Percentiles rank a stretch among this genome's conserved stretches.
Conservation (phyloP, 768 basidiomycete species). For the Podaxis carcinomalis region DNA sequence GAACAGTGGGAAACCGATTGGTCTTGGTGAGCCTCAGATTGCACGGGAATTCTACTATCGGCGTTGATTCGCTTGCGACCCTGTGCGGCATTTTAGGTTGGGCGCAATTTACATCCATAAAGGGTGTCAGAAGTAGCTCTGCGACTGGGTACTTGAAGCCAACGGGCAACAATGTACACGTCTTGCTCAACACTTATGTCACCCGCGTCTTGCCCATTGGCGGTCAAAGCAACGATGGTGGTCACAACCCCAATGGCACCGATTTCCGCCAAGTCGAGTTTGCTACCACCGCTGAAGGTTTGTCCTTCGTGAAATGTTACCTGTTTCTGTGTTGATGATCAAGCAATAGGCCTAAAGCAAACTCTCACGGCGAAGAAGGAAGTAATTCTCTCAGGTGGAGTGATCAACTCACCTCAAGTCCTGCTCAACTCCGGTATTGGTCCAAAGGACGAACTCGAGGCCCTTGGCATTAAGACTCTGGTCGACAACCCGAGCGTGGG, state of each 20-base stretch:
- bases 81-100: not conserved
- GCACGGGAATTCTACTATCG: not conserved
- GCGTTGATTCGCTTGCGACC: not conserved
- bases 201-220: not conserved
- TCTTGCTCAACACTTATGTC: not conserved
- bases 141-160: not conserved
- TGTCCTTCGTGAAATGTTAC: not conserved
- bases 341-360: not conserved
- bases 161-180: not conserved
- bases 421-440: slow-evolving; percentile 22
- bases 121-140: not conserved
- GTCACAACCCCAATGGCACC: not conserved
- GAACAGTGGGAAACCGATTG: slow-evolving; percentile 5
- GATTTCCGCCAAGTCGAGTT: not conserved
- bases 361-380: slow-evolving; percentile 20
- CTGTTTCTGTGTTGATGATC: not conserved
- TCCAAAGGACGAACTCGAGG: slow-evolving; percentile 4
- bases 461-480: slow-evolving; percentile 10
- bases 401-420: slow-evolving; percentile 23
- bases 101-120: not conserved
- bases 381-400: slow-evolving; percentile 26
- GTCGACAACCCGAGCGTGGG: slow-evolving; percentile 17
- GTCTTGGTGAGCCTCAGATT: not conserved
- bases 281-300: not conserved
- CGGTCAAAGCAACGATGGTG: not conserved